Base-by-base conservation (phyloP, 257 asterid species). In the Mentha longifolia region DNA sequence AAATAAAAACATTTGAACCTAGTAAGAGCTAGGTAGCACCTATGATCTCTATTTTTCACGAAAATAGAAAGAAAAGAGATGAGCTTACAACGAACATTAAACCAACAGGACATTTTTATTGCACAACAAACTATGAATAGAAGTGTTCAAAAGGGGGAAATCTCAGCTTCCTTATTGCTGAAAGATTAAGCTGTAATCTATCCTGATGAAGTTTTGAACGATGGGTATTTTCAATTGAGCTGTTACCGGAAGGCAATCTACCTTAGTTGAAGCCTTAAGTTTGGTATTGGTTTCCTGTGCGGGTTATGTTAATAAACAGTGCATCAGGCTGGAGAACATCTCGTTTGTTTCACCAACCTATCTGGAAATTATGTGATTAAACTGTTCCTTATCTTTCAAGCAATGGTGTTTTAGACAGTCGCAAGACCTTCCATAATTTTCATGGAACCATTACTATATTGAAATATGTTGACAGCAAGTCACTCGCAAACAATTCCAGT, bases 1-100 rank as follows among this genome's bases (percentile, higher is more conserved):
- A 22, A 20, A 54, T 25, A 54, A 10, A 46, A 9, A n/a, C n/a
- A 50, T 35, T 67, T 52, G 15, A 68, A 55, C 56, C 65, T 22
- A 8, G 65, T 22, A 13, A 41, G 22, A 22, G 49, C 57, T 35
- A 14, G 6, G 15, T 52, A 52, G 41, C 20, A 42, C 28, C 25
- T 13, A 15, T 16, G 35, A 60, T 33, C 46, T 22, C 66, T 17
- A 61, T 9, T n/a, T 61, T 35, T 17, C 28, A 37, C 28, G 7
- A 35, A n/a, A 16, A 31, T 14, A 7, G n/a, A 58, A 31, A 25
- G 37, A 12, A 58, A 30, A 35, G 45, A 58, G 17, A 57, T 11
- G 2, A 0, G 10, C 13, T 14, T 58, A 14, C 1, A 28, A 14
- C 14, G 45, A 58, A 31, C 25, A 58, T 15, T 13, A 58, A 43